Percentiles rank a stretch among this genome's conserved stretches.
Conservation (phyloP, 2,329 filamentous ascomycete genomes). For the Botryotinia globosa region DNA sequence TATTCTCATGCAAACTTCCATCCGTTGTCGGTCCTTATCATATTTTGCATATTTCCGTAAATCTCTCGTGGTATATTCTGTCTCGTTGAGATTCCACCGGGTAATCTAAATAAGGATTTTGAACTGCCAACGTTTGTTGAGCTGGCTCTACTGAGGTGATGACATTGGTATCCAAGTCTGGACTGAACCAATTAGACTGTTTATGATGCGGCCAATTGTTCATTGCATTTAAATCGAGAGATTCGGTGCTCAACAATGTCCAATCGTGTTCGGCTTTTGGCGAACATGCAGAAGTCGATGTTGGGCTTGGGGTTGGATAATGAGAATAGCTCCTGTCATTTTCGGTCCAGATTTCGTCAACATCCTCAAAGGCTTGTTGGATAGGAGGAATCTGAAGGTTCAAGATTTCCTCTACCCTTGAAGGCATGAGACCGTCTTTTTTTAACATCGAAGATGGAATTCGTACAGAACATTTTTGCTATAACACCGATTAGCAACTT, state of each 20-base stretch:
- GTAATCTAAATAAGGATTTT: not conserved
- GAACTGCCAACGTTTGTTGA: slow-evolving; percentile 5
- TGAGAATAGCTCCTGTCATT: not conserved
- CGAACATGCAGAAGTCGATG: slow-evolving; percentile 2
- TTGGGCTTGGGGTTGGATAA: slow-evolving; percentile 9
- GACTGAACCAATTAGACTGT: not conserved
- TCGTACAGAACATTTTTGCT: not conserved
- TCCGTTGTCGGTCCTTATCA: not conserved
- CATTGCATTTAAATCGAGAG: not conserved
- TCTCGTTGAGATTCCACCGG: not conserved
- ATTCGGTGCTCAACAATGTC: not conserved
- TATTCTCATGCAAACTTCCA: not conserved
- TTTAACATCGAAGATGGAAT: slow-evolving; percentile 15
- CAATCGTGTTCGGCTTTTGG: not conserved
- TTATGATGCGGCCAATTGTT: slow-evolving; percentile 1
- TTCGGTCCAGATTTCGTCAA: not conserved
- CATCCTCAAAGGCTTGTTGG: not conserved
- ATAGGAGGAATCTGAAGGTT: not conserved
- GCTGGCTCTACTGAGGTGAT: slow-evolving; percentile 1
- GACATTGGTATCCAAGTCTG: not conserved
- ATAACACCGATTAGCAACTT: not conserved
- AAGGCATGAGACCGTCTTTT: slow-evolving; percentile 6
- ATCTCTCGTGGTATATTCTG: not conserved
- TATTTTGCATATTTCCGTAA: not conserved
- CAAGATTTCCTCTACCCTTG: not conserved